Base-by-base conservation (phyloP, 805 yeast species). In the Pichia phayaonensis region DNA sequence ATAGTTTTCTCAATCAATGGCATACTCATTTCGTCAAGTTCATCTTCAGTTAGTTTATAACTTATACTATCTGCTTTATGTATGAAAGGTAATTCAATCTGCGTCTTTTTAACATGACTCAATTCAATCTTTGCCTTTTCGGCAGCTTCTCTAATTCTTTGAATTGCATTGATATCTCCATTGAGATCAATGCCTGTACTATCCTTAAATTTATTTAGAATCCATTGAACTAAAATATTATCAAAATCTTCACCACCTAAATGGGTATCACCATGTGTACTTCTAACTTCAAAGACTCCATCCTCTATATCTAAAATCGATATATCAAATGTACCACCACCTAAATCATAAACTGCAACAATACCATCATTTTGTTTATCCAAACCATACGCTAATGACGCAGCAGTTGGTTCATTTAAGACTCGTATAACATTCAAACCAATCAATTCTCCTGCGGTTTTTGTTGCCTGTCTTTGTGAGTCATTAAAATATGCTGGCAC, bases 241-340 rank as follows among this genome's bases (percentile, higher is more conserved):
- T 86, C 95, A 69, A 87, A 84, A 71, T 86, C 95, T 72, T 86
- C 95, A 68, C 95, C 95, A 66, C 95, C 95, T 65, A 86, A 73
- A 73, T 86, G 95, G 48, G 95, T 86, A 73, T 86, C 94, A 74
- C 95, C 97, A 73, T 90, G 89, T 61, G 97, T 90, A 50, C 96
- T 83, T 74, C 86, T 84, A 65, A 90, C 97, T 77, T 90, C 97
- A 68, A 90, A 90, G 54, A 90, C 97, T 72, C 97, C 97, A 67
- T 90, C 90, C 71, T 90, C 96, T 63, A 90, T 90, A 75, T 90
- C 97, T 64, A 90, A 79, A 64, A 90, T 86, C 56, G 97, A 90
- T 68, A 90, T 84, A 82, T 90, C 97, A 72, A 90, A 90, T 57
- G 97, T 90, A 74, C 97, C 97, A 65, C 97, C 97, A 75, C 97